Evolutionary conservation across 2,329 filamentous ascomycete species (phyloP), one percentile per base, ranked within the genome.

Genomic region (Penicillium digitatum): DNA sequence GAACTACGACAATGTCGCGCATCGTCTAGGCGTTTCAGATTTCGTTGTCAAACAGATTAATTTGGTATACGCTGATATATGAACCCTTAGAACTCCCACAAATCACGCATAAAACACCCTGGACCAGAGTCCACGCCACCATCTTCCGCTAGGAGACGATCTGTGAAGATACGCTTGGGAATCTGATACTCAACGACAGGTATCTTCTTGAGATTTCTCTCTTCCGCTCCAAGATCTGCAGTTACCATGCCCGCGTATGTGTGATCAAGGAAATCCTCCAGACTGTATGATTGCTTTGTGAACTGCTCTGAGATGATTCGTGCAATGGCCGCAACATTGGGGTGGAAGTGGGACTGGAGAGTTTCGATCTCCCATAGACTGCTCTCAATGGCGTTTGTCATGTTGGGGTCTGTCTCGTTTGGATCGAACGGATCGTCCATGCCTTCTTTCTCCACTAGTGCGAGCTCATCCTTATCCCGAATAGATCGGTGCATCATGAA

Each of bases 231-330:
- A 60, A 96, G 79, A 72, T 99, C 94, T 3, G 87, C 87, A 57
- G 94, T 89, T 40, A 97, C 76, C 70, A 99, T 84, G 9, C 73
- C 76, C 54, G 74, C 71, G 74, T 97, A 99, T 0, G 90, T 93
- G 72, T 97, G 91, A 69, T 99, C 94, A 45, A 97, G 76, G 74
- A 99, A 99, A 69, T 99, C 94, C 69, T 99, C 94, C n/a, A 96
- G 76, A 65, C 91, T 94, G 74, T 97, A 99, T 3, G 87, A 82
- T 63, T 91, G 87, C 76, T 99, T 99, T 2, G 94, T 99, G 72
- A 97, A 99, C 72, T 97, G 94, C 75, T 97, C 91, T 2, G 89
- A 89, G 54, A 99, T 85, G 60, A 99, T 96, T 74, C 91, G 94
- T 42, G 91, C 88, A 63, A 99, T 85, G 3, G 92, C 94, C 0